These are phyloP conservation scores for Salvia miltiorrhiza DNA, from an alignment of 257 asterid species.

Conservation along the genomic window DNA sequence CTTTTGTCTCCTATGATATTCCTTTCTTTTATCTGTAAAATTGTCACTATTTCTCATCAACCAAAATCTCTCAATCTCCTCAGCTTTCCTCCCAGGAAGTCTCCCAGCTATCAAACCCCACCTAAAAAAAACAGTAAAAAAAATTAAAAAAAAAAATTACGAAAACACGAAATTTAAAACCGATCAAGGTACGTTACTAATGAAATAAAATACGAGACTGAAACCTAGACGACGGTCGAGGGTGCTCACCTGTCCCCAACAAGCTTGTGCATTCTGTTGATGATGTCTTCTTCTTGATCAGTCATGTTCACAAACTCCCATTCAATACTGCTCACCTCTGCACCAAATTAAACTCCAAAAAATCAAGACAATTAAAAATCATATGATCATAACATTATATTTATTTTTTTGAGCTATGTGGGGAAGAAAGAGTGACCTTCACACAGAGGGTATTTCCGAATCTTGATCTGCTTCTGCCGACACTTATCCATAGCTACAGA, in stretches of 20 bases:
- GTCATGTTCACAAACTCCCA: slow-evolving; percentile 66
- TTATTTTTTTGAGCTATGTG: no score
- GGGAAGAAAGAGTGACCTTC: slow-evolving; percentile 19
- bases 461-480: slow-evolving; percentile 24
- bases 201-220: background rate
- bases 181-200: background rate
- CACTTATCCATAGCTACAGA: slow-evolving; percentile 28
- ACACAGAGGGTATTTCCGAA: background rate
- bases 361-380: background rate
- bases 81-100: slow-evolving; percentile 64
- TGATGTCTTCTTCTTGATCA: slow-evolving; percentile 66
- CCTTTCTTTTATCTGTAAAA: slow-evolving; percentile 27
- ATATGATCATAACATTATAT: background rate
- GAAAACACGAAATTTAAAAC: background rate
- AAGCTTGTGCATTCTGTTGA: slow-evolving; percentile 70
- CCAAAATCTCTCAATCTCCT: slow-evolving; percentile 78
- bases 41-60: slow-evolving; percentile 48
- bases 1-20: background rate
- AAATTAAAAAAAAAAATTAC: no score
- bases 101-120: slow-evolving; percentile 77
- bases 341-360: background rate
- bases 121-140: slow-evolving; percentile 22
- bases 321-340: slow-evolving; percentile 70
- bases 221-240: background rate
- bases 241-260: slow-evolving; percentile 64